Evolutionary conservation across 208 protist species (phyloP), one percentile per base, ranked within the genome.

Genomic region (Endotrypanum monterogeii): DNA sequence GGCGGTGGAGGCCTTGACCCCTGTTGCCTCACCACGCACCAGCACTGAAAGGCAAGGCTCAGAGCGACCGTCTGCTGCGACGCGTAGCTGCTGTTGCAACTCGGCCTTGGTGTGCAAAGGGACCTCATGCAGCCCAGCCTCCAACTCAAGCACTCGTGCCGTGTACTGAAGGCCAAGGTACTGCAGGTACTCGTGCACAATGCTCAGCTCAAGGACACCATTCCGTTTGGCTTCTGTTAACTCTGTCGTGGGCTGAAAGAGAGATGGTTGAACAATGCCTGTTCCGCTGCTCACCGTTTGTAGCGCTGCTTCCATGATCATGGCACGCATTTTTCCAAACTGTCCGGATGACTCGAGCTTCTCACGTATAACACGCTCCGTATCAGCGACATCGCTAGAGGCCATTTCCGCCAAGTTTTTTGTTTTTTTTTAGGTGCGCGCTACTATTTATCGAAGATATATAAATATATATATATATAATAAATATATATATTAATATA

Each of bases 241-340:
- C n/a, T 73, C 69, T 35, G 54, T 37, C 4, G 68, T 81, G 23
- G 85, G 85, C 7, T 73, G 14, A 79, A 97, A 97, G 48, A 86
- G 62, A 28, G 18, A n/a, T 28, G 35, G 51, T 41, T 48, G 28
- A 68, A 30, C 28, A 16, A 54, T 25, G 50, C 37, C 73, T 55
- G 58, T 66, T 23, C 20, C 30, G 28, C 39, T 67, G 67, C 46
- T n/a, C 55, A 89, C 77, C 8, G 79, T 73, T 73, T 86, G 84
- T 48, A 96, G 78, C 18, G 91, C 82, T 0, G 93, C 91, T 60
- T 97, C 91, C 54, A 94, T 87, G 52, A 97, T 86, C 93, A 97
- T 96, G 39, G 93, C 93, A 11, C 87, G 84, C 87, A 97, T 97
- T 73, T 94, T 95, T 39, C 79, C 84, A 16, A 93, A 79, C 77